Evolutionary conservation across 805 yeast genomes (phyloP).

Genomic region (Saturnispora bothae): DNA sequence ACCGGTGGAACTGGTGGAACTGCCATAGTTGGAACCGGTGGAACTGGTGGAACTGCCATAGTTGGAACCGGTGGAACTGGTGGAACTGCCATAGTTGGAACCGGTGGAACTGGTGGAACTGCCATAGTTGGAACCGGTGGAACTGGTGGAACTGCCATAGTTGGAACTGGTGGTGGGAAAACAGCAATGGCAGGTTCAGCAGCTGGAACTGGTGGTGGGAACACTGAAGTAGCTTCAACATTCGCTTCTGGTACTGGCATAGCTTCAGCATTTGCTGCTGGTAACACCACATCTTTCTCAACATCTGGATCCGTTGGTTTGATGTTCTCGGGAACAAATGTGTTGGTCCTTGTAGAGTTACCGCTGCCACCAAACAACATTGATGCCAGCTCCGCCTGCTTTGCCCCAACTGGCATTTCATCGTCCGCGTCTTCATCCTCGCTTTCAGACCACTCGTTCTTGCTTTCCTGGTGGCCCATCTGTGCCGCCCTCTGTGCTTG

Average conservation of each 20-base stretch:
- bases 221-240: conserved; percentile 3
- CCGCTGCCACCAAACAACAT: conserved; percentile 40
- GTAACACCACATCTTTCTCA: not conserved
- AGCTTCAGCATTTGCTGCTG: not conserved
- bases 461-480: conserved; percentile 40
- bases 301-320: not conserved
- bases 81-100: not conserved
- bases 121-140: conserved; percentile 16
- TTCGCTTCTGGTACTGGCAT: not conserved
- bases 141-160: not conserved
- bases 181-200: not conserved
- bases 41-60: not conserved
- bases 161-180: conserved; percentile 10
- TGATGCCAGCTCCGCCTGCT: conserved; percentile 47
- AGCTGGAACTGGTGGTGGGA: conserved; percentile 9
- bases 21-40: not conserved
- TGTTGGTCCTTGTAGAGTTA: conserved; percentile 18
- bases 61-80: not conserved
- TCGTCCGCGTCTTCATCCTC: conserved; percentile 32
- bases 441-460: conserved; percentile 35
- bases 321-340: conserved; percentile 11
- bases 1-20: too few species aligned
- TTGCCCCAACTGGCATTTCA: conserved; percentile 37
- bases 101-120: not conserved
- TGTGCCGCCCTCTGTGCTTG: conserved; percentile 68